Evolutionary conservation across 1,139 yeast species (phyloP), one percentile per base, ranked within the genome.

Genomic region (Pichia sp.): DNA sequence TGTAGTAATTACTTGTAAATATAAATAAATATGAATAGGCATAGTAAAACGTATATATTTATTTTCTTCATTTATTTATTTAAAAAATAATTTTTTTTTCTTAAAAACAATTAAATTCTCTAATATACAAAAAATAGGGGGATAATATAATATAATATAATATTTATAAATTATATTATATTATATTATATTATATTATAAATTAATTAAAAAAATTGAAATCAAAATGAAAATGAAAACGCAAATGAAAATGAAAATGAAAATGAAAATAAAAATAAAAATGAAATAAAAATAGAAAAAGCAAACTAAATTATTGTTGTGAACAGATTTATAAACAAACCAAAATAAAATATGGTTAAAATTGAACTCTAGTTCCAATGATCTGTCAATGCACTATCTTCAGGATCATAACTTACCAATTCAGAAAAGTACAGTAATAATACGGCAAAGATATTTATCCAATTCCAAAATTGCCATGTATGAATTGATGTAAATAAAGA

Each of bases 391-490:
- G 62, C 55, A 47, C 57, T 59, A 43, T 61, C 65, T 41, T 59
- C 62, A 4, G 62, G 60, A 40, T 60, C 58, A 42, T 55, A 59
- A 40, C 60, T 57, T 9, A 55, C 45, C 37, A 90, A 69, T 65
- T 90, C 97, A 45, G 85, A 71, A 34, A 84, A 80, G 64, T 92
- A 92, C 40, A 92, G 68, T n/a, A 79, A 67, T 48, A 92, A 68
- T 11, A 95, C 85, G 43, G 83, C 76, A 53, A 81, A 81, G 73
- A 90, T 86, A 60, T 90, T 90, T 47, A 86, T 75, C 97, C 97
- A 90, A 56, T 90, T 87, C 97, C 98, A 90, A 62, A 90, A 86
- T 58, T 87, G 87, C 87, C 95, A 85, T 50, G 94, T 80, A 61
- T 86, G 82, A 39, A 78, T 83, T 47, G 76, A 50, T 29, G 37